Evolutionary conservation across 495 filamentous ascomycete species (phyloP), one percentile per base, ranked within the genome.

Genomic region (Cercophora scortea): DNA sequence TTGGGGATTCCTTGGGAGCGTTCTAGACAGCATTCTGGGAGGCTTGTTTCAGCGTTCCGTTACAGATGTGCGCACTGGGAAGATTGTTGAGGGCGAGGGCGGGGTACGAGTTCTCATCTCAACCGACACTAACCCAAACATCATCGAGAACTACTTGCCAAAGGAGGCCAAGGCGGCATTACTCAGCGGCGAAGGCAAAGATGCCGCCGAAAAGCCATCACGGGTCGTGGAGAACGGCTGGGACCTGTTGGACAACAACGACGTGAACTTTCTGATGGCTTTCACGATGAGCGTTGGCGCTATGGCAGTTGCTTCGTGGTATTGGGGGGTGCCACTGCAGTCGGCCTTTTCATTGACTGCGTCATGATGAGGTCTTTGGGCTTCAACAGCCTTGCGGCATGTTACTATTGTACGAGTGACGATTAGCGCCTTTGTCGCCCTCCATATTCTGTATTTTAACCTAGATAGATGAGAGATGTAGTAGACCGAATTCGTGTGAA

Each of bases 191-290:
- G 62, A 70, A 56, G 71, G 67, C 13, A 47, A 52, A 7, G 56
- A 57, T 6, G 69, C 71, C 6, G 61, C 71, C 12, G 66, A 74
- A 61, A 80, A 80, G 56, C 80, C 84, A 56, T 90, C 86, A 51
- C 75, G 90, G 11, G 78, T 83, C 32, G 70, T 90, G 0, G 88
- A 85, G 61, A 86, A 73, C 49, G 91, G 88, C 8, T 72, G 70
- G 61, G 88, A 94, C 56, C 62, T 93, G 59, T 70, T 96, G 54
- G 89, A 93, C 63, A 98, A 98, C 59, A 98, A 98, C 63, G 85
- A 82, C 25, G 90, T 98, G 52, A 98, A 98, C 63, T 73, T 95
- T 18, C 61, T 90, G 25, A 96, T 96, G 91, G 91, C 92, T 0
- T 71, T 79, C 8, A 66, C 69, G 0, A 93, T 94, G 82, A 96